Evolutionary conservation across 805 yeast species (phyloP), one percentile per base, ranked within the genome.

Genomic region (Ogataea methylovora): DNA sequence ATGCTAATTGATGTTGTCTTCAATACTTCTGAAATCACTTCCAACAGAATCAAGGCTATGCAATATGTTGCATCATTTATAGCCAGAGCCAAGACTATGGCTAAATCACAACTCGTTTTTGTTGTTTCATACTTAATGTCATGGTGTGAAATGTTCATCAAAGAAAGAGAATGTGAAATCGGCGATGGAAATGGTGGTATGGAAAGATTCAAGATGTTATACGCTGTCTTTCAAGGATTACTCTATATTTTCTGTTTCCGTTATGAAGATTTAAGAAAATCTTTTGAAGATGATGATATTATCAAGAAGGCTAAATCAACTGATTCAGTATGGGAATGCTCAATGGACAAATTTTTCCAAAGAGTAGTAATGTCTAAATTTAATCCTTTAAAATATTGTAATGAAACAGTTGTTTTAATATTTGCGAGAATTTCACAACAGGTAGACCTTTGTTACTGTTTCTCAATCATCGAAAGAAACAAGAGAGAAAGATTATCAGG

Each of bases 171-270:
- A 56, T 61, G 67, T 30, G 97, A 92, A 56, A 83, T 86, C 8
- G 71, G 68, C 30, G 76, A 71, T 38, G 60, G 62, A 16, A 46
- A 70, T 21, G 73, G 74, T 11, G 87, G 88, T n/a, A 84, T 88
- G 95, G 94, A 86, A 45, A 69, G 94, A 39, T 88, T 88, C 61
- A 82, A 83, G 51, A 69, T 86, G 58, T 84, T 92, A 42, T 90
- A 90, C 54, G 84, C 95, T 7, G 84, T 90, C 3, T 81, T 87
- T 50, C 98, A 90, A 60, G 86, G 95, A 0, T 63, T 92, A 37
- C 66, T 90, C 40, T 90, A 90, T 59, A 85, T 92, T 14, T 87
- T 92, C 54, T 90, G 97, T 53, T 90, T 90, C 59, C 71, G 96
- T 43, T 83, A 84, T 56, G 58, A 71, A 25, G 56, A 72, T 24